phyloP scores from a whole-genome alignment of 2,329 filamentous ascomycete genomes.

The Pseudomassariella vexata region DNA sequence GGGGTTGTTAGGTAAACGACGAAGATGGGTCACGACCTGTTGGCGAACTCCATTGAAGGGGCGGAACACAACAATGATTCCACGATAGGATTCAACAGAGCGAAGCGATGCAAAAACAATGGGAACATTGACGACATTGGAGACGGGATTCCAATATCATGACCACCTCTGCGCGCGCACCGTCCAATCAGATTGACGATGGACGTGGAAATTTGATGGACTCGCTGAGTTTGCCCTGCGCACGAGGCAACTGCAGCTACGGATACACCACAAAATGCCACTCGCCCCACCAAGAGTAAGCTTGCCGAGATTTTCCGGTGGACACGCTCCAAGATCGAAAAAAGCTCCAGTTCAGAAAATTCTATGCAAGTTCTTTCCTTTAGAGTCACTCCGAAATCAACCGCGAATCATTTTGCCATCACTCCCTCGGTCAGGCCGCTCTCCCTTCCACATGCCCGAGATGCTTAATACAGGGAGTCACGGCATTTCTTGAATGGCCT shows the following conservation, averaged over 20 bases:
- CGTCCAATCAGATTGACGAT: no score
- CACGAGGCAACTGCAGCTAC: background rate
- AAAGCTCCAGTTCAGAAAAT: background rate
- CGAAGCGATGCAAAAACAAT: no score
- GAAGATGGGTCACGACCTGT: no score
- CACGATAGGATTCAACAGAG: no score
- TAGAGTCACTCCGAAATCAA: background rate
- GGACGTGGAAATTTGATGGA: no score
- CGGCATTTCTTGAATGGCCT: slow-evolving; percentile 13
- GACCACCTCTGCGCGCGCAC: no score
- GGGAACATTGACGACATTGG: no score
- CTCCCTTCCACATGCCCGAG: slow-evolving; percentile 1
- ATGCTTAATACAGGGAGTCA: background rate
- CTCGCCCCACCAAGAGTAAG: background rate
- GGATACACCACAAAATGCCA: background rate
- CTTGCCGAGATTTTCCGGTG: slow-evolving; percentile 5
- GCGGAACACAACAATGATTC: no score
- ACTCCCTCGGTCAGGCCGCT: background rate
- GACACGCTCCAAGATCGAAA: background rate
- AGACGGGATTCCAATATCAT: no score
- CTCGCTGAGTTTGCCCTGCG: no score
- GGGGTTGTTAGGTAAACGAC: slow-evolving; percentile 7
- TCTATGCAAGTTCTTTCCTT: background rate
- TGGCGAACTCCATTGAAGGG: no score
- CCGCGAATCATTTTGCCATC: no score